phyloP scores from a whole-genome alignment of 805 yeast genomes.

The Priceomyces melissophilus region DNA sequence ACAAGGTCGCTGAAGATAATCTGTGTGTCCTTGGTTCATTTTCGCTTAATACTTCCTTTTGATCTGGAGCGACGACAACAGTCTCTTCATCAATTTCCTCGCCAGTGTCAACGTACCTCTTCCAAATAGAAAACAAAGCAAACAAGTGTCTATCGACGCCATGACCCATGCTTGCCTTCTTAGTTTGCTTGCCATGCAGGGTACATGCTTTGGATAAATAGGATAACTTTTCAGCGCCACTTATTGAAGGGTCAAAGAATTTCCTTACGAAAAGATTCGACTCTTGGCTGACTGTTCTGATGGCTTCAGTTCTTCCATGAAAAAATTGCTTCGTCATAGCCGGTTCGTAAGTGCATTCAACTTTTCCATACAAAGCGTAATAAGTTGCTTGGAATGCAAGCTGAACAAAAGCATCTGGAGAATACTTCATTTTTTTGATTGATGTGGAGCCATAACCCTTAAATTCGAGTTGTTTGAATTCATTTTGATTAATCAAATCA shows the following conservation, averaged over 20 bases:
- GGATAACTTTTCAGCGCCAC: constrained; percentile 57
- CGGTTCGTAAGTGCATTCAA: constrained; percentile 92
- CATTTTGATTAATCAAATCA: constrained; percentile 86
- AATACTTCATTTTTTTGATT: constrained; percentile 79
- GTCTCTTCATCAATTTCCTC: constrained; percentile 1
- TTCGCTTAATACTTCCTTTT: constrained; percentile 18
- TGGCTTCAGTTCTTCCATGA: constrained; percentile 92
- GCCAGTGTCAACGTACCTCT: constrained; percentile 45
- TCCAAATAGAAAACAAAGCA: constrained; percentile 87
- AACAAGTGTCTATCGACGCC: constrained; percentile 93
- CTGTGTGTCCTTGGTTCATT: constrained; percentile 14
- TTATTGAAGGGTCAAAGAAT: constrained; percentile 64
- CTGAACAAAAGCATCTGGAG: constrained; percentile 93
- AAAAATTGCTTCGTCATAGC: constrained; percentile 88
- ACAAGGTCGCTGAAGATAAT: constrained; percentile 14
- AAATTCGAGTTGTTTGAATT: constrained; percentile 77
- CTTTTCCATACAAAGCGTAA: constrained; percentile 87
- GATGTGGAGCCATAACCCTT: constrained; percentile 67
- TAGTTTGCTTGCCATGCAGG: constrained; percentile 66
- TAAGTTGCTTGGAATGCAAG: constrained; percentile 93
- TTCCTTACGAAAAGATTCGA: constrained; percentile 80
- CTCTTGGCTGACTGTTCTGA: constrained; percentile 77
- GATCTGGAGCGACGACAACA: constrained; percentile 7
- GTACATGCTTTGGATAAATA: constrained; percentile 66
- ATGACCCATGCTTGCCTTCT: constrained; percentile 64